Conservation (phyloP, 2,329 filamentous ascomycete species). For the Achaetomium macrosporum region DNA sequence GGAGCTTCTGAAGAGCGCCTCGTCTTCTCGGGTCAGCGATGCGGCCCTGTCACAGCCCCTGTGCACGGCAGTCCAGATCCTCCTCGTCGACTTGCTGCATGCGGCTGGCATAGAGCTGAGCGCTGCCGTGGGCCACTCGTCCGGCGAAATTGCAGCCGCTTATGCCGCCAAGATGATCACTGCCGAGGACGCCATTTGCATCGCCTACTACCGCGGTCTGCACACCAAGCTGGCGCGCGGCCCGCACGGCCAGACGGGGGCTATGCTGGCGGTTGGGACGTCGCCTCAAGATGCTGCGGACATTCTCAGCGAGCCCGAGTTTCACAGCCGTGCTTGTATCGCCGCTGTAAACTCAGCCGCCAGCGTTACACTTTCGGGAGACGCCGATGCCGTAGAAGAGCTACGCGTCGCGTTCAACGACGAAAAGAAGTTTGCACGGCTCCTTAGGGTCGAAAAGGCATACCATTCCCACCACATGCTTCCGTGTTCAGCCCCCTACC, state of each 20-base stretch:
- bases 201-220: slow-evolving; percentile 42
- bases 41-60: slow-evolving; percentile 29
- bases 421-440: slow-evolving; percentile 17
- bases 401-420: slow-evolving; percentile 14
- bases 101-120: slow-evolving; percentile 28
- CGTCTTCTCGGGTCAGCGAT: slow-evolving; percentile 15
- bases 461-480: slow-evolving; percentile 31
- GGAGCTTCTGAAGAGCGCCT: slow-evolving; percentile 8
- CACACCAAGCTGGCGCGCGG: no score
- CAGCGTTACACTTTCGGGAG: slow-evolving; percentile 35
- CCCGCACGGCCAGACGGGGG: no score
- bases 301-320: slow-evolving; percentile 19
- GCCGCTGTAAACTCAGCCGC: slow-evolving; percentile 32
- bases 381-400: slow-evolving; percentile 19
- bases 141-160: slow-evolving; percentile 46
- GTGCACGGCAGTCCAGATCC: slow-evolving; percentile 37
- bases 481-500: slow-evolving; percentile 20
- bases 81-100: slow-evolving; percentile 35
- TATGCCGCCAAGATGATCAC: slow-evolving; percentile 43
- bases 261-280: slow-evolving; percentile 44
- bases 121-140: slow-evolving; percentile 42
- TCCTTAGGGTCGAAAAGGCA: slow-evolving; percentile 25
- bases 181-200: slow-evolving; percentile 36
- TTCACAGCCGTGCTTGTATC: slow-evolving; percentile 27
- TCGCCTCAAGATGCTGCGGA: slow-evolving; percentile 32